These are phyloP conservation scores for Tetradesmus obliquus DNA, from an alignment of 139 green algal species.

Conservation along the genomic window DNA sequence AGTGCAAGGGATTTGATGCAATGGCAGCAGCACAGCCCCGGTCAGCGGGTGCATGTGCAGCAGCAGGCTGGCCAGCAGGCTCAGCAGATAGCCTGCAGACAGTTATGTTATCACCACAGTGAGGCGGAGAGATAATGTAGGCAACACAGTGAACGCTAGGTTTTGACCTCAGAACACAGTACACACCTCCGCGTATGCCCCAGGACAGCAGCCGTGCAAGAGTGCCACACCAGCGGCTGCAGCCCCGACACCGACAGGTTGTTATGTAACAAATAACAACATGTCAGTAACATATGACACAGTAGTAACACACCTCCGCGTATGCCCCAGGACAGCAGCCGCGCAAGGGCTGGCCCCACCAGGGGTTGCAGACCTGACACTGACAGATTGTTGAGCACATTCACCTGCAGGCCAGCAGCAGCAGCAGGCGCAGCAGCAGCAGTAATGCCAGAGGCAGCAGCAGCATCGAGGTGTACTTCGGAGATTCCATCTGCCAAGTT, in stretches of 20 bases:
- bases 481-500: too few species aligned
- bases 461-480: neutral
- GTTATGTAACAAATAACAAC: neutral
- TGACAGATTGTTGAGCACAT: constrained; percentile 26
- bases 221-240: neutral
- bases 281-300: neutral
- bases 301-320: neutral
- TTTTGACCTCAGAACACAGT: too few species aligned
- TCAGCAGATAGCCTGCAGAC: neutral
- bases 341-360: neutral
- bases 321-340: neutral
- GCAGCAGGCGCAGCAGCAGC: neutral
- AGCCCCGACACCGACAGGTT: neutral
- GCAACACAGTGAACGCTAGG: too few species aligned
- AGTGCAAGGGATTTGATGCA: too few species aligned
- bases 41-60: neutral
- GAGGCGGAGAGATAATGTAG: too few species aligned
- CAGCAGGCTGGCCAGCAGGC: neutral
- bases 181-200: neutral
- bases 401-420: neutral
- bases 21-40: neutral
- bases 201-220: neutral
- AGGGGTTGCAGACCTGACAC: neutral
- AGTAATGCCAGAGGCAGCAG: neutral
- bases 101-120: too few species aligned